Evolutionary conservation across 345 rosid species (phyloP).

Genomic region (Rubroshorea leprosula): DNA sequence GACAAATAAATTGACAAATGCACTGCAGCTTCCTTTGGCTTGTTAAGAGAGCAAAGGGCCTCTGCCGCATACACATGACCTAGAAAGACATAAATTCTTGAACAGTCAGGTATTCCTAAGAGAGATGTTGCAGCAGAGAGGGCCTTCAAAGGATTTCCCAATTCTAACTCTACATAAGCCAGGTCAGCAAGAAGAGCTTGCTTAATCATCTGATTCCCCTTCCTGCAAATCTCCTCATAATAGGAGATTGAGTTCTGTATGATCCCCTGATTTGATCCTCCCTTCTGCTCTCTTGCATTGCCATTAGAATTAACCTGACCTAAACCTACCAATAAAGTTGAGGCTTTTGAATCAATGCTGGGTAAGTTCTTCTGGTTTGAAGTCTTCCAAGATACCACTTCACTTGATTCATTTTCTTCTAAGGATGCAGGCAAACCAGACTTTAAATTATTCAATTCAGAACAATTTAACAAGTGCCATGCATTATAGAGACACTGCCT

Average conservation of each 20-base stretch:
- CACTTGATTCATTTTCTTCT: conserved; percentile 47
- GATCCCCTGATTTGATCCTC: conserved; percentile 59
- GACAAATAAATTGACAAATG: conserved; percentile 66
- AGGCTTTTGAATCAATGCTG: conserved; percentile 34
- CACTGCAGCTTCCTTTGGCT: conserved; percentile 69
- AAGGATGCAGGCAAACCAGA: conserved; percentile 32
- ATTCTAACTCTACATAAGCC: conserved; percentile 84
- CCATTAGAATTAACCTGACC: conserved; percentile 56
- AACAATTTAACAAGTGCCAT: conserved; percentile 53
- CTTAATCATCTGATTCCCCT: conserved; percentile 55
- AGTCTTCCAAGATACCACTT: conserved; percentile 26
- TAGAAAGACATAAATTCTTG: conserved; percentile 63
- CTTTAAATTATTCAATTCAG: conserved; percentile 34
- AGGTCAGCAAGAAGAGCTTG: conserved; percentile 74
- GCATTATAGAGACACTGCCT: conserved; percentile 78
- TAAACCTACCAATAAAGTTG: conserved; percentile 31
- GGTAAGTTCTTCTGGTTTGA: conserved; percentile 35
- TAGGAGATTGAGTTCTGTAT: conserved; percentile 53
- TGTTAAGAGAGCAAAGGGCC: conserved; percentile 85
- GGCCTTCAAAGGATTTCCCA: conserved; percentile 78
- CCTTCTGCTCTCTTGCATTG: conserved; percentile 69
- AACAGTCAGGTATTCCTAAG: conserved; percentile 60
- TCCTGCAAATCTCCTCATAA: conserved; percentile 39
- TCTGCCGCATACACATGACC: conserved; percentile 88
- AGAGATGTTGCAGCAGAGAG: conserved; percentile 66